Evolutionary conservation across 495 filamentous ascomycete species (phyloP), one percentile per base, ranked within the genome.

Genomic region (Elasticomyces elasticus): DNA sequence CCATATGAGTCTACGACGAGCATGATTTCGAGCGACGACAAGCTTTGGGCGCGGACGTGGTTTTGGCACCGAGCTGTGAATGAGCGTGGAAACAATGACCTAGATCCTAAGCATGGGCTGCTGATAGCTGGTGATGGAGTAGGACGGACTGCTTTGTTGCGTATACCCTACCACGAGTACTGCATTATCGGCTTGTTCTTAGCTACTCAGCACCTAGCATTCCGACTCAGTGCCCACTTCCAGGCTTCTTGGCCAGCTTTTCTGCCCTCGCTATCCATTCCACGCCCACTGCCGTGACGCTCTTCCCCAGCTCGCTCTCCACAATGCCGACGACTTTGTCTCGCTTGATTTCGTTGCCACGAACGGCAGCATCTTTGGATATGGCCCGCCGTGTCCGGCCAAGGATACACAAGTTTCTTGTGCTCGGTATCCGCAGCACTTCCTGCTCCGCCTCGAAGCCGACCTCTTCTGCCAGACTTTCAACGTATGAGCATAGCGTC

Each of bases 391-490:
- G 20, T 7, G 41, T 45, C 12, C 70, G 54, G 4, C 91, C 90
- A 55, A 96, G 57, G 24, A 98, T 70, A 0, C 78, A 87, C 20
- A 82, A 75, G 68, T 97, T 96, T 55, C 94, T 74, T 37, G 91
- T 95, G 66, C 87, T 92, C 10, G 91, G 90, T 50, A 96, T 94
- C 35, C 87, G 73, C 45, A 98, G 64, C 70, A 86, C 77, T 50
- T 91, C 88, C 52, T 74, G 83, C 64, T 96, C 87, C 5, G 86
- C 75, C 2, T 75, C 74, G 74, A 81, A 95, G 0, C 87, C 89
- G 49, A 86, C 73, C 24, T 86, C 80, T 15, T 62, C 64, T 0
- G 86, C 80, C 26, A 98, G 73, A 30, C 69, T 63, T 27, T 77
- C 72, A 1, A 85, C 79, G 72, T 89, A 94, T 15, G 74, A 75